These are phyloP conservation scores for Phytophthora fragariae DNA, from an alignment of 352 stramenopile species.

Conservation along the genomic window DNA sequence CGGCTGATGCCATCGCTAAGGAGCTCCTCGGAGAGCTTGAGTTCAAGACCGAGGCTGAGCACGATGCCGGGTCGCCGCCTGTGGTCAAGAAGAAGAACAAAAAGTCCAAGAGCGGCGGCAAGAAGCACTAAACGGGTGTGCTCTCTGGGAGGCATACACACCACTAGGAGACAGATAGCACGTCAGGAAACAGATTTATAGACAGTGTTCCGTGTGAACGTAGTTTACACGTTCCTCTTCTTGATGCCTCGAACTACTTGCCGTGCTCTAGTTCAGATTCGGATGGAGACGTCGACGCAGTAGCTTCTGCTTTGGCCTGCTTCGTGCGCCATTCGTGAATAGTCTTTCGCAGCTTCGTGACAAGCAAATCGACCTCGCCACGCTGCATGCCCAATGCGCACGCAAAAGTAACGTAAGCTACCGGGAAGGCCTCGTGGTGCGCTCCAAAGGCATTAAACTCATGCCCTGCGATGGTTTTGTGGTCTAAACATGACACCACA, in stretches of 20 bases:
- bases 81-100: slow-evolving; percentile 72
- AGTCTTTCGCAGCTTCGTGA: slow-evolving; percentile 92
- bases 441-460: slow-evolving; percentile 95
- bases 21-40: slow-evolving; percentile 80
- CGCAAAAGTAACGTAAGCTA: slow-evolving; percentile 97
- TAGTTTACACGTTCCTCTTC: neutral
- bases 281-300: neutral
- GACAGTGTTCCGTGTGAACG: slow-evolving; percentile 19
- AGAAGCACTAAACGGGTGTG: slow-evolving; percentile 67
- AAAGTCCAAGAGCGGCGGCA: slow-evolving; percentile 65
- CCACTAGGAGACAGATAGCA: slow-evolving; percentile 30
- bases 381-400: slow-evolving; percentile 95
- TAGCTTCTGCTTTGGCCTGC: slow-evolving; percentile 21
- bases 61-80: slow-evolving; percentile 40
- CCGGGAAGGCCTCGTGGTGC: slow-evolving; percentile 86
- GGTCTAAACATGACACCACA: slow-evolving; percentile 89
- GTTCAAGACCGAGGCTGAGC: slow-evolving; percentile 55
- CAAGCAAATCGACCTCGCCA: slow-evolving; percentile 94
- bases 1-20: slow-evolving; percentile 80
- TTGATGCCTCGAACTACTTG: slow-evolving; percentile 10
- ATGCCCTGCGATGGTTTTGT: slow-evolving; percentile 91
- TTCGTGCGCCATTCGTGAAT: slow-evolving; percentile 88
- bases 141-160: slow-evolving; percentile 1
- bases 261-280: slow-evolving; percentile 5
- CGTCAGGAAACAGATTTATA: slow-evolving; percentile 41